Evolutionary conservation across 495 filamentous ascomycete genomes (phyloP), one percentile per base, ranked within the genome.

Genomic region (Penicillium daleae): DNA sequence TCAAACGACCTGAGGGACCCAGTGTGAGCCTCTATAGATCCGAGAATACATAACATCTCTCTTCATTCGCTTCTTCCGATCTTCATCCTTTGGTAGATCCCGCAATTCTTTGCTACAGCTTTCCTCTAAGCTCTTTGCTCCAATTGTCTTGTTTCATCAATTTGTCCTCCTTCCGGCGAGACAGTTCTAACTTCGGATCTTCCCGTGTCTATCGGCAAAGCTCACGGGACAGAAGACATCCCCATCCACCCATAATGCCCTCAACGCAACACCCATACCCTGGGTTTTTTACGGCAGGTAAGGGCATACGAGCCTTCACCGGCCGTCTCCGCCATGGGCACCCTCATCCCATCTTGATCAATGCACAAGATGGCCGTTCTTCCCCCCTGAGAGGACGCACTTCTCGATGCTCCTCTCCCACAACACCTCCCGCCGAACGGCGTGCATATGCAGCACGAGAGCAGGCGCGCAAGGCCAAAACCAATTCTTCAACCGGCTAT

Each of bases 31-130:
- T 48, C 22, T 51, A 26, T 48, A 50, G 44, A 27, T 40, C 13
- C 19, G 40, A 50, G 37, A 33, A 10, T 32, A 60, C 39, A 60
- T 65, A 60, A 39, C 32, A 57, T 21, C 60, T n/a, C 62, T 32
- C 31, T n/a, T n/a, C 42, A 56, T 60, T 19, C 27, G 24, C 44
- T 33, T 40, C 17, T 31, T 46, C 26, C 56, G 26, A 33, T 61
- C 37, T 31, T 46, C 46, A 6, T 50, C 24, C 46, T 50, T 50
- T 50, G 46, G 22, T 50, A 50, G 21, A 29, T 22, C 15, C 24
- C 6, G 15, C 24, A 26, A n/a, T 63, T 53, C 55, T 52, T 58
- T 63, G 32, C 31, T 49, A 46, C 9, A 22, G 42, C 42, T 46
- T 46, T 46, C n/a, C 3, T 46, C 10, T 21, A 12, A 13, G 3